Percentiles rank a stretch among this genome's conserved stretches.
These are phyloP conservation scores for Hygrophila difformis DNA, from an alignment of 257 asterid species.

Conservation along the genomic window DNA sequence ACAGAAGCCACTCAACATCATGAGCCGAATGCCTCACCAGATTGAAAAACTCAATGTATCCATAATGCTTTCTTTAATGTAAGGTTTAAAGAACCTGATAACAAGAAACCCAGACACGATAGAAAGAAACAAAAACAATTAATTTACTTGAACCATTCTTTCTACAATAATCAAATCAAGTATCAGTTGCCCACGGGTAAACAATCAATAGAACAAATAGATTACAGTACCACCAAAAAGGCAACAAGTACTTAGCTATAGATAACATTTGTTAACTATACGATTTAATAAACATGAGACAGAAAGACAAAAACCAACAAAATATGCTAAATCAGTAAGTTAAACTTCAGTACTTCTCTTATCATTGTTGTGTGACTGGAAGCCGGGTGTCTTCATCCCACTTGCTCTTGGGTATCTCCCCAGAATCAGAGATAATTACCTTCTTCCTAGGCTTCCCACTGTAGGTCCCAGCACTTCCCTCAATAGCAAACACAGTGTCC, in stretches of 20 bases:
- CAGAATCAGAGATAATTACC: slow-evolving; percentile 66
- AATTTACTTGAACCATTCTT: background rate
- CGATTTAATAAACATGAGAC: background rate
- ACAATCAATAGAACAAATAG: background rate
- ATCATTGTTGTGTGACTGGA: slow-evolving; percentile 18
- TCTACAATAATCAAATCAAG: background rate
- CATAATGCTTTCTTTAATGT: too few species aligned
- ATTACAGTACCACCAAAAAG: slow-evolving; percentile 8
- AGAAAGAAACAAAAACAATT: too few species aligned
- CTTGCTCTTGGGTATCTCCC: slow-evolving; percentile 77
- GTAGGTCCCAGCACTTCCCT: slow-evolving; percentile 91
- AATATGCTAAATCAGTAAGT: slow-evolving; percentile 9
- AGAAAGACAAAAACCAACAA: too few species aligned
- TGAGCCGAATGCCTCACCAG: too few species aligned
- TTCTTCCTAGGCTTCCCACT: slow-evolving; percentile 89
- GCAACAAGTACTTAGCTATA: slow-evolving; percentile 1
- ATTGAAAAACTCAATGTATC: too few species aligned
- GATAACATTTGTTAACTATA: background rate
- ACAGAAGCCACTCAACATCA: too few species aligned
- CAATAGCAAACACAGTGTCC: slow-evolving; percentile 89
- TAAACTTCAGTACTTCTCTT: slow-evolving; percentile 13
- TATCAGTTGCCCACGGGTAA: slow-evolving; percentile 1
- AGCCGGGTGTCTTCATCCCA: slow-evolving; percentile 62
- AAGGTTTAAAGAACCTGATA: too few species aligned
- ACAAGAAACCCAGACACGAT: too few species aligned